Evolutionary conservation across 768 basidiomycete species (phyloP).

Genomic region (Crassisporium funariophilum): DNA sequence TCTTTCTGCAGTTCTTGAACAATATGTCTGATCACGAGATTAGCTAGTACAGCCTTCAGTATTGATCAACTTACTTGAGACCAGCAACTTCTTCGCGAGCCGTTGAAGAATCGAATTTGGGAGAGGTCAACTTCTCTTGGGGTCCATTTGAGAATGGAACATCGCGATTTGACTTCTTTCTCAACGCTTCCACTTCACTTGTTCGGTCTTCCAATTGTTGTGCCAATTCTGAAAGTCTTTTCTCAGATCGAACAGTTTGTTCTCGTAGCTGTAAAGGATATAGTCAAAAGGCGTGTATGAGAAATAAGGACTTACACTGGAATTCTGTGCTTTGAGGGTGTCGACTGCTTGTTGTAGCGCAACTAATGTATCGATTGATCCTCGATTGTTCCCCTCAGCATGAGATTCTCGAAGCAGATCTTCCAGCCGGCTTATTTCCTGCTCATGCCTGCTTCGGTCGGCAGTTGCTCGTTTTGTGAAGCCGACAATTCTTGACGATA

Average conservation of each 20-base stretch:
- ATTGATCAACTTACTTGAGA: conserved; percentile 59
- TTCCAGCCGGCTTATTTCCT: conserved; percentile 60
- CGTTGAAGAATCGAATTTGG: conserved; percentile 53
- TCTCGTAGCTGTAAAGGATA: conserved; percentile 27
- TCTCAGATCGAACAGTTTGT: conserved; percentile 28
- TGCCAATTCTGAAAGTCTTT: conserved; percentile 29
- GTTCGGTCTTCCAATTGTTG: conserved; percentile 36
- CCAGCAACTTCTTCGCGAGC: conserved; percentile 75
- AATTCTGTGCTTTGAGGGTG: conserved; percentile 9
- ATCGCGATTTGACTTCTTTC: conserved; percentile 66
- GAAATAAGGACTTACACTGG: conserved; percentile 7
- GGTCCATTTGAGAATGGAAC: conserved; percentile 44
- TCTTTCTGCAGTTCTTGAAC: conserved; percentile 89
- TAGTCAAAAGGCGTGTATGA: background rate
- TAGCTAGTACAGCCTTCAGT: background rate
- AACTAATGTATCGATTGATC: background rate
- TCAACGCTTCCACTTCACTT: conserved; percentile 55
- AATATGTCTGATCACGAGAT: conserved; percentile 61
- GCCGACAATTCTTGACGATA: conserved; percentile 49
- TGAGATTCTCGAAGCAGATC: conserved; percentile 21
- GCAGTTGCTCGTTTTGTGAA: conserved; percentile 48
- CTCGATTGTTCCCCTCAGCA: conserved; percentile 8
- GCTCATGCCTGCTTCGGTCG: conserved; percentile 53
- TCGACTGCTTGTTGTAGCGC: conserved; percentile 2
- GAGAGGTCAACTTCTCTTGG: conserved; percentile 34